Percentiles rank a stretch among this genome's conserved stretches.
Conservation (phyloP, 106 monocot genomes). For the Dendrobium officinale region DNA sequence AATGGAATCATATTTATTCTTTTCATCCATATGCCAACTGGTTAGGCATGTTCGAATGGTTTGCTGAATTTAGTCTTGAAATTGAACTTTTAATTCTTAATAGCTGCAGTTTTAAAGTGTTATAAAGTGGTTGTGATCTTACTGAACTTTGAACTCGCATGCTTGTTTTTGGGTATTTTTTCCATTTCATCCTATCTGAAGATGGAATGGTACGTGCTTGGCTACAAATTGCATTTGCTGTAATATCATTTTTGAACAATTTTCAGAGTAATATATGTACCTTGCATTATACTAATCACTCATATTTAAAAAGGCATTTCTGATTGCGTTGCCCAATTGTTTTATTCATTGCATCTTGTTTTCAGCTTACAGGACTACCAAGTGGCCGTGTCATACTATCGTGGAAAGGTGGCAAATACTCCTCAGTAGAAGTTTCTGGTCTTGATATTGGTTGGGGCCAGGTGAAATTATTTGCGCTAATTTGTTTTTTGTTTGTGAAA, state of each 20-base stretch:
- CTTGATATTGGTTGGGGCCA: conserved; percentile 99
- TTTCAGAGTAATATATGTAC: not conserved
- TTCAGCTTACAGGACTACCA: conserved; percentile 67
- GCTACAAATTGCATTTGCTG: not conserved
- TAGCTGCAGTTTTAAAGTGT: not conserved
- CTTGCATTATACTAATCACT: not conserved
- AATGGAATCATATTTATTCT: no score
- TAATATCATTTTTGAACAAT: not conserved
- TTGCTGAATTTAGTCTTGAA: not conserved
- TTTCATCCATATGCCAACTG: no score
- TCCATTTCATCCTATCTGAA: not conserved
- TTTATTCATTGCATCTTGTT: conserved; percentile 12
- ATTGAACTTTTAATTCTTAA: not conserved
- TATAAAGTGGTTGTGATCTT: not conserved
- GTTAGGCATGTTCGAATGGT: no score
- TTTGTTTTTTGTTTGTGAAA: conserved; percentile 31
- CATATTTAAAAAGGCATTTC: not conserved
- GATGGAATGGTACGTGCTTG: not conserved
- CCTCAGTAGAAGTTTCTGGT: conserved; percentile 86
- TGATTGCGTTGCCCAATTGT: not conserved
- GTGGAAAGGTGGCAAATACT: conserved; percentile 54
- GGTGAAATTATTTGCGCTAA: conserved; percentile 56
- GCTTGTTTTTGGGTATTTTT: not conserved
- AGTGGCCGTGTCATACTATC: conserved; percentile 38
- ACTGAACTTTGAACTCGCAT: not conserved